Evolutionary conservation across 306 rosid genomes (phyloP), one percentile per base, ranked within the genome.

Genomic region (Malus fusca): DNA sequence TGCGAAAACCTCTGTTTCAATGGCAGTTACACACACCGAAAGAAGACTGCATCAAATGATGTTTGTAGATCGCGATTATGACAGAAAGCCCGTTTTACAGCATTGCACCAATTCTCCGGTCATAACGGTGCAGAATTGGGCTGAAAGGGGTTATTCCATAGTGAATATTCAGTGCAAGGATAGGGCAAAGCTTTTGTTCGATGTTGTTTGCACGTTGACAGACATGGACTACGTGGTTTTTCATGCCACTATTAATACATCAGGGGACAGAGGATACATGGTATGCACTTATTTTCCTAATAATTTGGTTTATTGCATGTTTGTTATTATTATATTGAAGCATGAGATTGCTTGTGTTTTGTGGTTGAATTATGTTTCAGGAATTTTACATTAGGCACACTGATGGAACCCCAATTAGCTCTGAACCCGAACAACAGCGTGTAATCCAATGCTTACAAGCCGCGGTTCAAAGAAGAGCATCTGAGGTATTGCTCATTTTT

Each of bases 11-110:
- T 84, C 90, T 0, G 89, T 95, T 43, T 89, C 99, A 13, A 76
- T 88, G 86, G 71, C 85, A 2, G 93, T 83, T 30, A 84, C 88
- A 7, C 97, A 95, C 78, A 79, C 82, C 0, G 99, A 95, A 83
- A 85, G 99, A 81, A 86, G 99, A 79, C 76, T 95, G n/a, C 99
- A 95, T 79, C 99, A 95, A 35, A 89, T 95, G 99, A 95, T 95
- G 99, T 95, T 88, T 18, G 85, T 87, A 0, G 99, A 95, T 63
- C 93, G 97, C 1, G 99, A 95, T 70, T 95, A 92, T 8, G 92
- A 92, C 60, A 80, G 91, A 77, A 82, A 85, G 69, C 97, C 99
- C 5, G 87, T 87, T 58, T 77, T 90, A 22, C 84, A 83, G 71
- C 68, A 13, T 35, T 56, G 56, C 40, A 78, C 82, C 15, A 89